These are phyloP conservation scores for Pseudomonodictys pantanalensis DNA, from an alignment of 495 filamentous ascomycete species.

Conservation along the genomic window DNA sequence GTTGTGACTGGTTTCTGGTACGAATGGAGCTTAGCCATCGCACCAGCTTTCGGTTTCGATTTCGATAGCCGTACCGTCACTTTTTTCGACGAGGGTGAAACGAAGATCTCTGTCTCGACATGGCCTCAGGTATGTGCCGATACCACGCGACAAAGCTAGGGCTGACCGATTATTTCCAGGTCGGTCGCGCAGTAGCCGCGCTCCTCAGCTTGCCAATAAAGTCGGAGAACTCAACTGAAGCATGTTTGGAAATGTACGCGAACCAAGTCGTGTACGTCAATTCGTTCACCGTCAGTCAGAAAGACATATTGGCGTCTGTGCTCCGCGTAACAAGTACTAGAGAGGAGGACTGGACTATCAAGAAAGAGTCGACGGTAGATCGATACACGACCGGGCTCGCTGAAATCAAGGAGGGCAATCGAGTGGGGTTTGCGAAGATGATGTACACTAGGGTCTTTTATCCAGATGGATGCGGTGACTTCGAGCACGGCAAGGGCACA, in stretches of 20 bases:
- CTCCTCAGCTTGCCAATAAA: conserved; percentile 44
- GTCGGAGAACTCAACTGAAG: conserved; percentile 35
- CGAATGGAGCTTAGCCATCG: conserved; percentile 47
- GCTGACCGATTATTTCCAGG: too few species aligned
- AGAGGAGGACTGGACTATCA: conserved; percentile 54
- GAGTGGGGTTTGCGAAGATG: conserved; percentile 49
- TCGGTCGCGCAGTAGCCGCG: conserved; percentile 45
- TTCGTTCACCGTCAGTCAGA: conserved; percentile 44
- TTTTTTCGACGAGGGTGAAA: conserved; percentile 51
- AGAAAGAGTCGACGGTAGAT: conserved; percentile 41
- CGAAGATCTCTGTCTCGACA: conserved; percentile 43
- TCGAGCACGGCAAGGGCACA: conserved; percentile 41
- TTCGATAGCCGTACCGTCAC: conserved; percentile 41
- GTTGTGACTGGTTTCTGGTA: conserved; percentile 52
- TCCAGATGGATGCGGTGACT: conserved; percentile 48
- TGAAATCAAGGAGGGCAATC: conserved; percentile 47
- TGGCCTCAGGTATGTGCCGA: too few species aligned
- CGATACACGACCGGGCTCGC: conserved; percentile 44
- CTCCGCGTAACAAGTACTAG: conserved; percentile 50
- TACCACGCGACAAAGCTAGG: too few species aligned
- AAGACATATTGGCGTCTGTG: conserved; percentile 43
- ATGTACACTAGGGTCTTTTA: conserved; percentile 56
- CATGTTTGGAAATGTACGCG: too few species aligned
- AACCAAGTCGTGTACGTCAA: conserved; percentile 40
- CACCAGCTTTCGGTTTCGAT: conserved; percentile 48